phyloP scores from a whole-genome alignment of 345 rosid genomes.

The Aquilaria sinensis region DNA sequence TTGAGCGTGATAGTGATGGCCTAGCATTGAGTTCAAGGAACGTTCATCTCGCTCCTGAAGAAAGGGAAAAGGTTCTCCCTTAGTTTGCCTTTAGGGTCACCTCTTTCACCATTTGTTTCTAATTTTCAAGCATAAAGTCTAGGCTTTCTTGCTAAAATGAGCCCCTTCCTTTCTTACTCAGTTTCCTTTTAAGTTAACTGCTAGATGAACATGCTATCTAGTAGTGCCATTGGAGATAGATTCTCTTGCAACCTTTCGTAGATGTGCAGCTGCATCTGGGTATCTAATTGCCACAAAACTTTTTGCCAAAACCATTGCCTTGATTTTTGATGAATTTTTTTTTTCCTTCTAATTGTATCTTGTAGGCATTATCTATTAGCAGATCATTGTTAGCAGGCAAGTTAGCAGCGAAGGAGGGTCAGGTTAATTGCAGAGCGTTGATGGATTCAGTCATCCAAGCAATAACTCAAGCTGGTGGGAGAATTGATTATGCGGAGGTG shows the following conservation, averaged over 20 bases:
- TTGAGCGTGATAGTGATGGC: slow-evolving; percentile 66
- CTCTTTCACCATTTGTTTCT: neutral
- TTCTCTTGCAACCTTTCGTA: neutral
- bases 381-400: slow-evolving; percentile 51
- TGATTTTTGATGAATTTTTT: neutral
- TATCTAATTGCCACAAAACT: neutral
- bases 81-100: neutral
- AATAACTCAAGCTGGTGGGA: slow-evolving; percentile 56
- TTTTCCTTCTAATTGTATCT: neutral
- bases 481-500: slow-evolving; percentile 88
- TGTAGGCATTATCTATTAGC: slow-evolving; percentile 83
- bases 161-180: too few relatives aligned
- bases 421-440: slow-evolving; percentile 30
- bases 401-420: slow-evolving; percentile 41
- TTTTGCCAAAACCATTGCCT: neutral
- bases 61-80: slow-evolving; percentile 48
- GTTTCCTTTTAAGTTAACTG: neutral
- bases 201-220: neutral
- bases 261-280: neutral
- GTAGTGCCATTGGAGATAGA: neutral
- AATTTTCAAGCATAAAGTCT: neutral
- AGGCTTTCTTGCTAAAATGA: too few relatives aligned
- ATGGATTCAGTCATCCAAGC: slow-evolving; percentile 40
- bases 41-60: slow-evolving; percentile 61
- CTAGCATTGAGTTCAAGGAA: slow-evolving; percentile 91